These are phyloP conservation scores for Podospora bellae-mahoneyi DNA, from an alignment of 495 filamentous ascomycete genomes.

Conservation along the genomic window DNA sequence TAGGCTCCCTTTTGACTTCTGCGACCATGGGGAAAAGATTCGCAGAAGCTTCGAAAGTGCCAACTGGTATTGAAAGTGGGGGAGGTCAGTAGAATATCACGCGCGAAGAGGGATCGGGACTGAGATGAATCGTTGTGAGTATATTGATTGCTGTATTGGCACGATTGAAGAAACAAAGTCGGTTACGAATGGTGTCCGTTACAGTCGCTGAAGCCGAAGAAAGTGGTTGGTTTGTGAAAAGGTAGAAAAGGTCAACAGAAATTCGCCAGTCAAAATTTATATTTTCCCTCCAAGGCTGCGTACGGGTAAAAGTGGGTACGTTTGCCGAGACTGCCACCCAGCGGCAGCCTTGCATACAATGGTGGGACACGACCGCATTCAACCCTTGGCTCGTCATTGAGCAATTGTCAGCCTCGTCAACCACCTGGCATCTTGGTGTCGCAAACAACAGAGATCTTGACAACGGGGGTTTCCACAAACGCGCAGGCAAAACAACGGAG, in stretches of 20 bases:
- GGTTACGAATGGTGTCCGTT: neutral
- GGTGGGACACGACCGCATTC: constrained; percentile 4
- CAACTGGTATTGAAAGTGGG: constrained; percentile 28
- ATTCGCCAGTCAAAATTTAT: constrained; percentile 21
- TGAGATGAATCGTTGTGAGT: neutral
- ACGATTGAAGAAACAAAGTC: neutral
- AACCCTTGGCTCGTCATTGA: neutral
- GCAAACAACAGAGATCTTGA: neutral
- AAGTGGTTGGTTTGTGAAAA: neutral
- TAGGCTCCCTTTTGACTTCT: constrained; percentile 72
- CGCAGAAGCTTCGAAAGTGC: constrained; percentile 77
- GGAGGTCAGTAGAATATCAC: constrained; percentile 7
- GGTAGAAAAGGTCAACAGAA: neutral
- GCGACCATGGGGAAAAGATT: constrained; percentile 57
- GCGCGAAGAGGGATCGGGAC: neutral
- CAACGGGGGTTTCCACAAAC: neutral
- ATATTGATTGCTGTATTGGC: constrained; percentile 6
- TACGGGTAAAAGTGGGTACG: neutral
- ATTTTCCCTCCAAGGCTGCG: constrained; percentile 19
- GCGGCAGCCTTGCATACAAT: constrained; percentile 9
- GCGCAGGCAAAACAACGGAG: neutral
- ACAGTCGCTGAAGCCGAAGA: neutral
- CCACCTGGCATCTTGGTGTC: constrained; percentile 22
- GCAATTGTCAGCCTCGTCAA: constrained; percentile 21
- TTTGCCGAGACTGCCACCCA: neutral